Percentiles rank a stretch among this genome's conserved stretches.
phyloP scores from a whole-genome alignment of 768 basidiomycete genomes.

The Suillus bovinus region DNA sequence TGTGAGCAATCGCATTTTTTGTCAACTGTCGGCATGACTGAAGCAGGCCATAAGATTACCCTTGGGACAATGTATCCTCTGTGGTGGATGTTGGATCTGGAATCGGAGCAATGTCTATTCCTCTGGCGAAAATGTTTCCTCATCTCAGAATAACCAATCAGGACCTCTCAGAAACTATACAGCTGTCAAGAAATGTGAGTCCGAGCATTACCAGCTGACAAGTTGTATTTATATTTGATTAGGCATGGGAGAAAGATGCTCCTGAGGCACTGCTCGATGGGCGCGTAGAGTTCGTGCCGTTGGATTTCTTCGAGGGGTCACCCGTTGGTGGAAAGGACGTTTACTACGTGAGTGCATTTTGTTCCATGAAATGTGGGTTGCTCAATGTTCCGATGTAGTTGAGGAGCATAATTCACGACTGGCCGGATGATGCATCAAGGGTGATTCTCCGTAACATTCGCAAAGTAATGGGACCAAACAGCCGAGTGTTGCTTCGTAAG shows the following conservation, averaged over 20 bases:
- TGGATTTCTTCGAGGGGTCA: conserved; percentile 24
- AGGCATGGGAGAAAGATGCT: conserved; percentile 19
- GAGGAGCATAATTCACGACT: conserved; percentile 35
- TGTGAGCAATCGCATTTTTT: no score
- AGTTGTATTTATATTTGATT: background rate
- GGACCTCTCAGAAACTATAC: no score
- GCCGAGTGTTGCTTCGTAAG: conserved; percentile 37
- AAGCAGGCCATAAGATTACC: no score
- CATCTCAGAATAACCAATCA: no score
- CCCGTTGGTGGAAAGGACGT: conserved; percentile 21
- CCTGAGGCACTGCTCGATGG: conserved; percentile 20
- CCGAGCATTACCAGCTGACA: background rate
- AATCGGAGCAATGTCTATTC: no score
- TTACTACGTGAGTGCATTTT: conserved; percentile 23
- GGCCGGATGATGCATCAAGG: conserved; percentile 35
- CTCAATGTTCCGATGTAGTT: conserved; percentile 15
- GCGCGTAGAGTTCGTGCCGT: conserved; percentile 17
- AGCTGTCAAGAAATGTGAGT: conserved; percentile 19
- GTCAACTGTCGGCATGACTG: no score
- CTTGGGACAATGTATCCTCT: no score
- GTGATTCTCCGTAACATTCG: conserved; percentile 31
- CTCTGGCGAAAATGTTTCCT: no score
- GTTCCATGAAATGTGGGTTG: no score
- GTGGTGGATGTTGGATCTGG: no score
- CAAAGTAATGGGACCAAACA: conserved; percentile 28